Evolutionary conservation across 805 yeast genomes (phyloP), one percentile per base, ranked within the genome.

Genomic region (Wickerhamiella cacticola): DNA sequence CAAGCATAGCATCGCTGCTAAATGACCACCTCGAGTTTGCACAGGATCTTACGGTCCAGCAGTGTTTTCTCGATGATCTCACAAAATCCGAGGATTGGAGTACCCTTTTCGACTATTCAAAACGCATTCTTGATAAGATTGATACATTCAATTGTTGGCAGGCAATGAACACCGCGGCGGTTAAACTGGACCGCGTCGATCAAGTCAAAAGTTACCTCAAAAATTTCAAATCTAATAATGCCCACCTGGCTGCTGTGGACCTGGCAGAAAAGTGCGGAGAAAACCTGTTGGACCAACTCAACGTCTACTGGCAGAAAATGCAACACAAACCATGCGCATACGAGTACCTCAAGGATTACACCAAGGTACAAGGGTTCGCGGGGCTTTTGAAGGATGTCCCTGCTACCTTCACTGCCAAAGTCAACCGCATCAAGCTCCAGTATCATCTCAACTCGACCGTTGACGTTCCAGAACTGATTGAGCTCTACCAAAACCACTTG

Each of bases 91-190:
- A 71, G 46, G 54, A 68, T 2, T 77, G 77, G 74, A 63, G 64
- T 0, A 51, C 56, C 10, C 61, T 85, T 12, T 68, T 57, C 52
- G 61, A 67, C 0, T 65, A 66, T 50, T 64, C 77, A 41, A 36
- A 59, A 4, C 50, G 56, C 3, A 67, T 76, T 12, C 60, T 86
- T 28, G 65, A 70, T 15, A 66, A 64, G 3, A 72, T 82, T 48
- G 86, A 88, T 61, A 95, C 87, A 60, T 88, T 76, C 69, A 74
- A 75, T 49, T 76, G 86, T 33, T 85, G 94, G 84, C 74, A 77
- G 53, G 65, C 68, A 15, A 62, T 74, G 44, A 69, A 76, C 18
- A 64, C 68, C 40, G 65, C 87, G 2, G 69, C 71, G 0, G 55
- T 58, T 16, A 55, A 69, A 22, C 53, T 72, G 19, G 63, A 56